Percentiles rank a stretch among this genome's conserved stretches.
Conservation (phyloP, 768 basidiomycete species). For the Macrolepiota fuliginosa region DNA sequence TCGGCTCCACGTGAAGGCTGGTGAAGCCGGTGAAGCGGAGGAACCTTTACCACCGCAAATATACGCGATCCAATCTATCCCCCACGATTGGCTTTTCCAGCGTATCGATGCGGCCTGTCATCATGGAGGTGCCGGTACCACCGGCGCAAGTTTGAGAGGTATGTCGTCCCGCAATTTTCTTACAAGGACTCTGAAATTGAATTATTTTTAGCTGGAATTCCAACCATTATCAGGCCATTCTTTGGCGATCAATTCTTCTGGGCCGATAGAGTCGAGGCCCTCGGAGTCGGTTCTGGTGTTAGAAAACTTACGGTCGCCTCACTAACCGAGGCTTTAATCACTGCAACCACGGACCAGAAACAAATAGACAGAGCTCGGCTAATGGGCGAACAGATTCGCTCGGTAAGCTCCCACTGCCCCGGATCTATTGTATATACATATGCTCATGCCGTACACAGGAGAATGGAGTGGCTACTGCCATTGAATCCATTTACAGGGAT, state of each 20-base stretch:
- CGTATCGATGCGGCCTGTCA: constrained; percentile 96
- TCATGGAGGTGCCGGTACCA: constrained; percentile 96
- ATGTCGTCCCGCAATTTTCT: constrained; percentile 16
- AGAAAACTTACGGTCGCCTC: constrained; percentile 81
- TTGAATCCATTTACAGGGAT: constrained; percentile 95
- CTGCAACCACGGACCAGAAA: constrained; percentile 84
- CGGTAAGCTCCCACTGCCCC: constrained; percentile 40
- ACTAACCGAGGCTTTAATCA: constrained; percentile 72
- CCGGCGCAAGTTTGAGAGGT: constrained; percentile 93
- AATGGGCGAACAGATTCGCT: constrained; percentile 85
- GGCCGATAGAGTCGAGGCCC: constrained; percentile 96
- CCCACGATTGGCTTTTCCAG: constrained; percentile 95
- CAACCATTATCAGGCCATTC: constrained; percentile 95
- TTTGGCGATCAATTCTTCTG: constrained; percentile 98
- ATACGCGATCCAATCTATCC: constrained; percentile 80
- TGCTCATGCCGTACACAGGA: constrained; percentile 50
- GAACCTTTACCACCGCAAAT: constrained; percentile 77
- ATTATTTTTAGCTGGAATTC: constrained; percentile 68
- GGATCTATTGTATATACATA: background rate
- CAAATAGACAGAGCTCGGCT: constrained; percentile 84
- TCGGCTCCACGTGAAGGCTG: constrained; percentile 66
- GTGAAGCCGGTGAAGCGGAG: constrained; percentile 59
- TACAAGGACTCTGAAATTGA: background rate
- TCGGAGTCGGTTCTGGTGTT: constrained; percentile 87
- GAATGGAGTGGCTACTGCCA: constrained; percentile 89